These are phyloP conservation scores for Oryza nivara DNA, from an alignment of 176 grass and related monocot genomes.

Conservation along the genomic window DNA sequence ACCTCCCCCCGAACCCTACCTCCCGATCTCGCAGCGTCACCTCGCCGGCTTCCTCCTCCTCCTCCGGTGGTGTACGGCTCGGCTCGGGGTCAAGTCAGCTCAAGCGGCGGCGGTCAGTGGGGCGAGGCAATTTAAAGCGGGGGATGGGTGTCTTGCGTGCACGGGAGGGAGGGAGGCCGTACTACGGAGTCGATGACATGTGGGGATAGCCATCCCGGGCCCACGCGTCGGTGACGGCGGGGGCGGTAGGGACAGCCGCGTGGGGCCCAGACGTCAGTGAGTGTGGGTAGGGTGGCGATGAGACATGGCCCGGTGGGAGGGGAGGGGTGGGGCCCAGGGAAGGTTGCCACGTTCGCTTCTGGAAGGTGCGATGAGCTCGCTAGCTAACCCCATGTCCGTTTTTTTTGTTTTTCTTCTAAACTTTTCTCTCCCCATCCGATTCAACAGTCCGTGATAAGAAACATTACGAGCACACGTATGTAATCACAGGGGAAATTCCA, in stretches of 20 bases:
- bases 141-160: slow-evolving; percentile 48
- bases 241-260: accelerated
- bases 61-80: background rate
- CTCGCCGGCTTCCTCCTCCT: background rate
- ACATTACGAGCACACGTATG: background rate
- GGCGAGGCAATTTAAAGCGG: slow-evolving; percentile 52
- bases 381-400: slow-evolving; percentile 2
- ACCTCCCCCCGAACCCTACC: slow-evolving; percentile 30
- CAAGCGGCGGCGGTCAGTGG: slow-evolving; percentile 38
- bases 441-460: background rate
- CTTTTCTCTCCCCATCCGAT: background rate
- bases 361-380: slow-evolving; percentile 35
- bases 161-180: background rate
- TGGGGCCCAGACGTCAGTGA: background rate
- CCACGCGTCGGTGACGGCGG: background rate
- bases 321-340: background rate
- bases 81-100: slow-evolving; percentile 30
- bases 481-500: background rate
- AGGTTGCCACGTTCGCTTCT: slow-evolving; percentile 60
- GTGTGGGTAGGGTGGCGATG: accelerated
- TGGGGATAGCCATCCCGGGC: background rate
- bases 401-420: background rate
- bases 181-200: background rate
- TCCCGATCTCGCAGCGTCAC: slow-evolving; percentile 8
- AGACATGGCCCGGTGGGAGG: no score